These are phyloP conservation scores for Hypoxylon rickii DNA, from an alignment of 495 filamentous ascomycete species.

Conservation along the genomic window DNA sequence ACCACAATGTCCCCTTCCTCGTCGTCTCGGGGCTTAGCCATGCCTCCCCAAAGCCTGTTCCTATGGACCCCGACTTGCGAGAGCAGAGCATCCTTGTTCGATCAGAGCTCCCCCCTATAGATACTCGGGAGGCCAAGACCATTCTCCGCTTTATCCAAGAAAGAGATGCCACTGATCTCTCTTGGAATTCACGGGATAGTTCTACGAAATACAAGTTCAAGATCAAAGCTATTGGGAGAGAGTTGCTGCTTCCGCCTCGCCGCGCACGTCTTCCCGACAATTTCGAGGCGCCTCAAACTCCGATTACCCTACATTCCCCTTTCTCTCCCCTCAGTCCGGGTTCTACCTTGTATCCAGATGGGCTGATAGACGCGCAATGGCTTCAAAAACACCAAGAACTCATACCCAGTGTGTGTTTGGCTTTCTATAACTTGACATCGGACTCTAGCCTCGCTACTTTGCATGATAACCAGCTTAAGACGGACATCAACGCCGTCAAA, in stretches of 20 bases:
- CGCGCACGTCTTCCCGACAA: conserved; percentile 55
- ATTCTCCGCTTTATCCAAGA: conserved; percentile 71
- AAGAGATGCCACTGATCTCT: conserved; percentile 63
- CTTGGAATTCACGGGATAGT: conserved; percentile 60
- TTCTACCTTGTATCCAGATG: conserved; percentile 84
- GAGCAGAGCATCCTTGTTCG: conserved; percentile 64
- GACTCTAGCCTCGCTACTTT: conserved; percentile 71
- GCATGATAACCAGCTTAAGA: conserved; percentile 85
- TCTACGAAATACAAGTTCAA: conserved; percentile 59
- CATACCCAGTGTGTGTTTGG: conserved; percentile 77
- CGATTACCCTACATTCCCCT: conserved; percentile 75
- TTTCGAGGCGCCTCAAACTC: conserved; percentile 48
- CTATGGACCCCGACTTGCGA: conserved; percentile 55
- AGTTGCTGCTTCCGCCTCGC: conserved; percentile 55
- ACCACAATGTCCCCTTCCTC: conserved; percentile 80
- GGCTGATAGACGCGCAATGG: conserved; percentile 80
- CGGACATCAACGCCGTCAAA: conserved; percentile 79
- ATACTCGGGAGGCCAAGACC: conserved; percentile 64
- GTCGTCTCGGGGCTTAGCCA: conserved; percentile 73
- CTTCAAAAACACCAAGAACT: conserved; percentile 81
- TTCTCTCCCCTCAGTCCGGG: conserved; percentile 83
- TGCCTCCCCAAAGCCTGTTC: conserved; percentile 34
- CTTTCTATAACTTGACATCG: conserved; percentile 71
- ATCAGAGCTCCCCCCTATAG: conserved; percentile 70
- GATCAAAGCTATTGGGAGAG: conserved; percentile 73